Evolutionary conservation across 345 rosid genomes (phyloP), one percentile per base, ranked within the genome.

Genomic region (Nephelium lappaceum): DNA sequence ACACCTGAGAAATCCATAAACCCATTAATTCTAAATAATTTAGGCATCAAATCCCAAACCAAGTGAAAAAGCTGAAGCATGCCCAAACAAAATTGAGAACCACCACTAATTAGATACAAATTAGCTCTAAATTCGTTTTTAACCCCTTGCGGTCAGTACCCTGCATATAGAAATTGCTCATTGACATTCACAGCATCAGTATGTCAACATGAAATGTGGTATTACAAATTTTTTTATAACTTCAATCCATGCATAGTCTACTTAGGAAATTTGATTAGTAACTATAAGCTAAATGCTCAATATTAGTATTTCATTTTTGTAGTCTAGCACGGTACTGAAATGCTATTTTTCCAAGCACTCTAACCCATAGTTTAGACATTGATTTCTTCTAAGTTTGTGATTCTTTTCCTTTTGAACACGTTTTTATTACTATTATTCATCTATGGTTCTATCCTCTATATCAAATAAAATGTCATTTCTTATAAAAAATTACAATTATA

Each of bases 1-100:
- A 90, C 87, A 67, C 97, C 98, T 89, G 83, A 60, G 72, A 75
- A 43, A 23, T 61, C 67, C 15, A 51, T 43, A 23, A 25, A 42
- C 51, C 14, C 23, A 27, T 67, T 51, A 76, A 38, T 24, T 14
- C 2, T 11, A 23, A 21, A 64, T 65, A 47, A 51, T 19, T 65
- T 18, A 42, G 27, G 55, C 51, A 38, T 21, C 75, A 57, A 51
- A 71, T 71, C 61, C 10, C 38, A 41, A 53, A 51, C 5, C 45
- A 18, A 51, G 19, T 31, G 63, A 71, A 71, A 53, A 10, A 51
- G 55, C 24, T 71, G 38, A 0, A 27, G 36, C 9, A 31, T 31
- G 43, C 23, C 62, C 18, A 51, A 71, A 71, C 2, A 21, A 27
- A 27, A 53, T 18, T 0, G 2, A 9, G 42, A 70, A 12, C 5